Evolutionary conservation across 2,329 filamentous ascomycete genomes (phyloP), one percentile per base, ranked within the genome.

Genomic region (Neofusicoccum ribis): DNA sequence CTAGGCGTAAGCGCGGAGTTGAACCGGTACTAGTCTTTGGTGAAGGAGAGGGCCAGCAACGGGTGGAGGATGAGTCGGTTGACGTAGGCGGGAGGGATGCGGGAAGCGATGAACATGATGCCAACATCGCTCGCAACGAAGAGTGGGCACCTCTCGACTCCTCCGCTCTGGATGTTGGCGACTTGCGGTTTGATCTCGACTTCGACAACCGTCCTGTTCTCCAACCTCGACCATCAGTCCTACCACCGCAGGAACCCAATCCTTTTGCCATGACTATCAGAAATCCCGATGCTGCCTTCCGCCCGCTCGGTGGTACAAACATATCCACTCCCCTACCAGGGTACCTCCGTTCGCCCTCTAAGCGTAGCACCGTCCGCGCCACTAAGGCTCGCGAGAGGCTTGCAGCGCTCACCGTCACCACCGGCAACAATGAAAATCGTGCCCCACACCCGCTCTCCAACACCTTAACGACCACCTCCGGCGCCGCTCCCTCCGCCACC

Each of bases 291-390:
- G 64, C 70, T 68, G 5, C 67, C 68, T 11, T 15, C 5, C 37
- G 14, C 23, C 52, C 56, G 11, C 20, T 41, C 3, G 51, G 54
- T 23, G 54, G 39, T 8, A 44, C 63, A 15, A 46, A 61, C 9
- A 67, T 64, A 1, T 69, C 69, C 5, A 72, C 72, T 0, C 70
- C 70, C 0, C 39, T 70, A 2, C 71, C 72, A 2, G 78, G 78
- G 0, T 83, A 84, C 62, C 75, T 83, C 64, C 79, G 81, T 44
- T 83, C 82, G 36, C 82, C 82, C 0, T 80, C 78, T 47, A 80
- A 79, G 65, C 74, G 78, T 27, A 72, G 69, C 51, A 71, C 78
- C 0, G 77, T 72, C 2, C 68, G 77, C 1, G 70, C 72, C 1
- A 36, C 51, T 3, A 58, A 58, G 15, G 52, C 52, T n/a, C 52